A percentile compares a stretch with the other conserved stretches of the same genome.
These are phyloP conservation scores for Staphylotrichum longicolle DNA, from an alignment of 495 filamentous ascomycete genomes.

Conservation along the genomic window DNA sequence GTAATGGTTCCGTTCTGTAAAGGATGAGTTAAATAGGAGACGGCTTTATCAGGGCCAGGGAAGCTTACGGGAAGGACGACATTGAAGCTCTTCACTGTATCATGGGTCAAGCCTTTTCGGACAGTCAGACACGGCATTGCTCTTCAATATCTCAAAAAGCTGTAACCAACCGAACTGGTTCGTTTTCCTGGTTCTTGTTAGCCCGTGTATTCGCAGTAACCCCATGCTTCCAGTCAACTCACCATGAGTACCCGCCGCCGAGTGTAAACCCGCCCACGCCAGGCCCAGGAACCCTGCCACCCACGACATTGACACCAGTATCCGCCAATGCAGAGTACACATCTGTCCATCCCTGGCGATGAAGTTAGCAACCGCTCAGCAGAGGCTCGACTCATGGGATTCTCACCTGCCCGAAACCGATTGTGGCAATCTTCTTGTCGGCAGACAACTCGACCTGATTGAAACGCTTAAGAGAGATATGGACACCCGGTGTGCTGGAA, in stretches of 20 bases:
- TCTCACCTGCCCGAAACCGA: constrained; percentile 38
- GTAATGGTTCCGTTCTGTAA: constrained; percentile 31
- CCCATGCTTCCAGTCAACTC: neutral
- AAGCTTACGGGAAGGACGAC: constrained; percentile 29
- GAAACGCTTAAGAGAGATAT: constrained; percentile 32
- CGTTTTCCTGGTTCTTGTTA: constrained; percentile 25
- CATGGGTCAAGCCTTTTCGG: constrained; percentile 21
- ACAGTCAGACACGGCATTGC: neutral
- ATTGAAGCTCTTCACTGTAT: constrained; percentile 27
- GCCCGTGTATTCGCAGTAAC: no score
- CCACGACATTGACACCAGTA: constrained; percentile 27
- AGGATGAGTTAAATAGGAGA: no score
- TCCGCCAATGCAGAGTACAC: constrained; percentile 23
- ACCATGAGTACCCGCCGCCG: constrained; percentile 34
- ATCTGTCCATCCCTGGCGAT: constrained; percentile 24
- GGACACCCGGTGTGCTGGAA: constrained; percentile 33
- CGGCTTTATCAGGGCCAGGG: no score
- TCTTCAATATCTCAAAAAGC: neutral
- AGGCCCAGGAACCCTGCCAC: constrained; percentile 28
- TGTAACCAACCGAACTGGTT: constrained; percentile 26
- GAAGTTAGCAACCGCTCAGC: neutral
- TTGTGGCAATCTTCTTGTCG: constrained; percentile 42
- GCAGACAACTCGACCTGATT: constrained; percentile 30
- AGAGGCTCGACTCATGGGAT: no score
- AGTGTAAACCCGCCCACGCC: constrained; percentile 33